A percentile compares a stretch with the other conserved stretches of the same genome.
Evolutionary conservation across 2,329 filamentous ascomycete genomes (phyloP).

Genomic region (Nothophoma quercina): DNA sequence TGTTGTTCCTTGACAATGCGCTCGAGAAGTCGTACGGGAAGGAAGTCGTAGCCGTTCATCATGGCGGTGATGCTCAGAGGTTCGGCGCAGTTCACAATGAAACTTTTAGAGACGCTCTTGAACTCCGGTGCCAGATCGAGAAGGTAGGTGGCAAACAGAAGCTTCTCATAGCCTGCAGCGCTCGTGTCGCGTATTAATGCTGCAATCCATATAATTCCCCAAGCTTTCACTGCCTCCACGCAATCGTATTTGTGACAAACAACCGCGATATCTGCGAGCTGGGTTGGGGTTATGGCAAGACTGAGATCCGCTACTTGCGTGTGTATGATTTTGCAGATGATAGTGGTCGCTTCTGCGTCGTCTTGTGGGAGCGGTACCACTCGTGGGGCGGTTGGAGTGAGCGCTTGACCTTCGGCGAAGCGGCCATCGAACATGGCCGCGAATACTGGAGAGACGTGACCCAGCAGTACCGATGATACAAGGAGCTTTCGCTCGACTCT

Average conservation of each 20-base stretch:
- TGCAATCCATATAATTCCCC: slow-evolving; percentile 16
- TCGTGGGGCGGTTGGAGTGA: not conserved
- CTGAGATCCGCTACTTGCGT: not conserved
- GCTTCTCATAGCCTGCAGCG: not conserved
- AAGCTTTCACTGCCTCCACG: slow-evolving; percentile 19
- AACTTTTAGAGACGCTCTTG: not conserved
- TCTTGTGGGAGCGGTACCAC: not conserved
- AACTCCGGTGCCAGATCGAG: not conserved
- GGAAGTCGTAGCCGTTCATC: not conserved
- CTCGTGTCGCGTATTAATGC: not conserved
- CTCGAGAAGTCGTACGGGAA: not conserved
- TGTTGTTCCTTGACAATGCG: not conserved
- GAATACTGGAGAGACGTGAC: not conserved
- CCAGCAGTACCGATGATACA: not conserved
- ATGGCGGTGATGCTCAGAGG: not conserved
- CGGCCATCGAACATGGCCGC: slow-evolving; percentile 2
- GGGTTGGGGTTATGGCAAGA: not conserved
- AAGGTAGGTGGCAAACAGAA: not conserved
- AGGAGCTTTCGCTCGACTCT: not conserved
- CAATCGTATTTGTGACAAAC: slow-evolving; percentile 39
- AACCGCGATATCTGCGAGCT: slow-evolving; percentile 13
- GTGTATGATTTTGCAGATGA: not conserved
- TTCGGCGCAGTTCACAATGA: not conserved
- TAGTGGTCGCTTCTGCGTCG: not conserved
- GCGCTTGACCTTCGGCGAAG: not conserved